Conservation (phyloP, 2,329 filamentous ascomycete genomes). For the Ascochyta viciae-villosae region DNA sequence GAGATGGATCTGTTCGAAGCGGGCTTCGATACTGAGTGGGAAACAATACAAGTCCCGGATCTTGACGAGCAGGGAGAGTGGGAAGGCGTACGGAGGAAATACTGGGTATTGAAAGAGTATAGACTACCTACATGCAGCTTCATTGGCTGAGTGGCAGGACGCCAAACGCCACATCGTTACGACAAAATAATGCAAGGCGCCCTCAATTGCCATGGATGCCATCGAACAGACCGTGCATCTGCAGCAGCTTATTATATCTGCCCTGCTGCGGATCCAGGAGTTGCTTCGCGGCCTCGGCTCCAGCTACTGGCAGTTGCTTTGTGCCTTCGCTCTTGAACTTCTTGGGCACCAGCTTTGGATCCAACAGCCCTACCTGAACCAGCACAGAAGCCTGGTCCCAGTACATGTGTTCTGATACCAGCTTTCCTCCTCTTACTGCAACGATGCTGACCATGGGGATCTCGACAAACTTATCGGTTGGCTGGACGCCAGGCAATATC, state of each 20-base stretch:
- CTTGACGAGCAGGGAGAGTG: constrained; percentile 78
- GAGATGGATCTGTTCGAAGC: constrained; percentile 91
- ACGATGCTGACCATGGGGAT: constrained; percentile 64
- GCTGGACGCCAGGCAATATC: constrained; percentile 64
- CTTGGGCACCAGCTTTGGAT: constrained; percentile 61
- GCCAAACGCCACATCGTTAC: constrained; percentile 15
- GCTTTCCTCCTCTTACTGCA: constrained; percentile 58
- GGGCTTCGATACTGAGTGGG: constrained; percentile 88
- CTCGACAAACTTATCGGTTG: constrained; percentile 63
- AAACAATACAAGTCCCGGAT: constrained; percentile 75
- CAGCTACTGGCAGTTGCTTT: constrained; percentile 51
- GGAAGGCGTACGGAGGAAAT: constrained; percentile 85
- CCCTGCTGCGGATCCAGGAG: constrained; percentile 51
- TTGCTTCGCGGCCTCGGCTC: constrained; percentile 52
- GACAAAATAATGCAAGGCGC: not conserved
- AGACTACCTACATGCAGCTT: constrained; percentile 77
- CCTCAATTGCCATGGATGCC: constrained; percentile 5
- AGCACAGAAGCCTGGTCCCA: constrained; percentile 67
- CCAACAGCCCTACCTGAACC: constrained; percentile 62
- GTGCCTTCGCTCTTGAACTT: constrained; percentile 48
- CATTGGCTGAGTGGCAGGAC: constrained; percentile 61
- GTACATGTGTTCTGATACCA: constrained; percentile 65
- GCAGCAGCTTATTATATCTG: constrained; percentile 51
- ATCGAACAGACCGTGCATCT: constrained; percentile 45
- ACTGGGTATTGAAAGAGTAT: constrained; percentile 87